A percentile compares a stretch with the other conserved stretches of the same genome.
Evolutionary conservation across 352 stramenopile species (phyloP).

Genomic region (Phytopythium helicoides): DNA sequence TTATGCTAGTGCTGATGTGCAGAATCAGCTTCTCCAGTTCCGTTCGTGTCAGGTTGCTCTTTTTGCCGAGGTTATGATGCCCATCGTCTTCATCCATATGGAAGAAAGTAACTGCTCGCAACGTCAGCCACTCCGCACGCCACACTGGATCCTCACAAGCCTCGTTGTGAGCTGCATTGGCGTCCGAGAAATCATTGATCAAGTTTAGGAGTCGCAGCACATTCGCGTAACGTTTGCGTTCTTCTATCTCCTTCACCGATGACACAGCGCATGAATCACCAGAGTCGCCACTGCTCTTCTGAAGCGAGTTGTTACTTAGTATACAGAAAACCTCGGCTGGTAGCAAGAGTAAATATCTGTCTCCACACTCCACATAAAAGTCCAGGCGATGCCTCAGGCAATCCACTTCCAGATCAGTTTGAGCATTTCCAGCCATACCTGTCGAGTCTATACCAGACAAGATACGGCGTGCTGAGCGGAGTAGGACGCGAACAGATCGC

Average conservation of each 20-base stretch:
- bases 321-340: constrained; percentile 42
- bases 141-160: too few species aligned
- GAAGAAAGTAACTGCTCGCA: too few species aligned
- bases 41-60: too few species aligned
- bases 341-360: constrained; percentile 28
- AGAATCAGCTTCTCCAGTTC: too few species aligned
- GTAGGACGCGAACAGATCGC: constrained; percentile 33
- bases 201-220: constrained; percentile 12
- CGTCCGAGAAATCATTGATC: constrained; percentile 4
- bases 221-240: constrained; percentile 7
- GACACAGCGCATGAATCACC: too few species aligned
- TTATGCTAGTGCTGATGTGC: too few species aligned
- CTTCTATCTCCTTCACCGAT: too few species aligned
- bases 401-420: constrained; percentile 21
- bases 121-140: too few species aligned
- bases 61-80: too few species aligned
- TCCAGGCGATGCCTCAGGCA: constrained; percentile 27
- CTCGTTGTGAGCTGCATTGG: too few species aligned
- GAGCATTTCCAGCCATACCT: not conserved
- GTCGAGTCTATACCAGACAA: constrained; percentile 8
- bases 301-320: constrained; percentile 19
- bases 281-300: too few species aligned
- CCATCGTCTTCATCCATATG: too few species aligned
- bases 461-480: constrained; percentile 36
- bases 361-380: constrained; percentile 17